Conservation (phyloP, 768 basidiomycete genomes). For the Thelephora aurantiotincta region DNA sequence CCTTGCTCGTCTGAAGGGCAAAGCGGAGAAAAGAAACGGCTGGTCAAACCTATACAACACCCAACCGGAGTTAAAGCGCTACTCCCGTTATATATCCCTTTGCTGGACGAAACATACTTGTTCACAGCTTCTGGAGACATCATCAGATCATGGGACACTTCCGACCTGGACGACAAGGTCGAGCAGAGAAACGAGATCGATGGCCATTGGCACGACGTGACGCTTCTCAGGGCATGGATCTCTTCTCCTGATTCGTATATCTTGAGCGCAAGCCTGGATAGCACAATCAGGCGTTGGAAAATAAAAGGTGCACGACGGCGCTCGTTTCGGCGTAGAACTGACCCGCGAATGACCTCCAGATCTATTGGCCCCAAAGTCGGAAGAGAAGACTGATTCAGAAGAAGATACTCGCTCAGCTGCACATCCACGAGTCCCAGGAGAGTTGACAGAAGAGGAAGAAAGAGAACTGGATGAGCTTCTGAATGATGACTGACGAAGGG, state of each 20-base stretch:
- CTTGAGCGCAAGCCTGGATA: conserved; percentile 72
- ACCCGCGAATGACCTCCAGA: conserved; percentile 2
- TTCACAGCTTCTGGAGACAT: conserved; percentile 77
- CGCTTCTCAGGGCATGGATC: conserved; percentile 60
- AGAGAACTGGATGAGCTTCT: conserved; percentile 76
- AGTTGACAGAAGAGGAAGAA: conserved; percentile 80
- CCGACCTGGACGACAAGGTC: conserved; percentile 40
- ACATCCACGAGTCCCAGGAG: conserved; percentile 15
- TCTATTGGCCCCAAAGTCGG: conserved; percentile 1
- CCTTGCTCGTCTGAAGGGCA: conserved; percentile 21
- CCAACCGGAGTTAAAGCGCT: conserved; percentile 56
- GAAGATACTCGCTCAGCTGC: conserved; percentile 9
- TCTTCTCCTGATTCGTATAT: conserved; percentile 54
- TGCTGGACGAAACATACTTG: conserved; percentile 57
- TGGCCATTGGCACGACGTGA: conserved; percentile 87
- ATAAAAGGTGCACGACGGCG: conserved; percentile 31
- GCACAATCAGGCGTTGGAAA: conserved; percentile 78
- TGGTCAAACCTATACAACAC: conserved; percentile 40
- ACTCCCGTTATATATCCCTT: conserved; percentile 51
- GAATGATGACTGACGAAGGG: conserved; percentile 16
- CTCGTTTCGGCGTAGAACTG: conserved; percentile 4
- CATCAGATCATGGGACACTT: conserved; percentile 70
- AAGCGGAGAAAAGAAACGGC: conserved; percentile 16
- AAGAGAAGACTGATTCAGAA: conserved; percentile 1
- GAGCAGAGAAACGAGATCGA: conserved; percentile 64